Evolutionary conservation across 1,139 yeast genomes (phyloP).

Genomic region (Pichia sp.): DNA sequence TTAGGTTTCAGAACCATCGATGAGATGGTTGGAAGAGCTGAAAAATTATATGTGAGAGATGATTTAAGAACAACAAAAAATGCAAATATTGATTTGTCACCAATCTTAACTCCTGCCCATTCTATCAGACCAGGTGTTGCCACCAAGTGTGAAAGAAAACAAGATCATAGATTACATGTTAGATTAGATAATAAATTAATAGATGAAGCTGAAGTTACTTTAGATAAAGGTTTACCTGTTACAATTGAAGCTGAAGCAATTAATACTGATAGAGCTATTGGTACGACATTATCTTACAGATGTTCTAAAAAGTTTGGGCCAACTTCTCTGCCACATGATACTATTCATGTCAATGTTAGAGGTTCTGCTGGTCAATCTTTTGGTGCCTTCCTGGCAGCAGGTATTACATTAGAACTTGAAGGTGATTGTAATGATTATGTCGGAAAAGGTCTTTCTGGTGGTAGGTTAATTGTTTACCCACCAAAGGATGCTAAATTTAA

Average conservation of each 20-base stretch:
- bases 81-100: conserved; percentile 83
- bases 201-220: conserved; percentile 89
- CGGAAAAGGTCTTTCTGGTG: conserved; percentile 96
- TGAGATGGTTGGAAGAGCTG: conserved; percentile 98
- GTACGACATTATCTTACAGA: conserved; percentile 89
- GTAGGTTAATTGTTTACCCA: conserved; percentile 86
- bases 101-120: conserved; percentile 94
- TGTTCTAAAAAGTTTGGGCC: conserved; percentile 93
- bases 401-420: conserved; percentile 88
- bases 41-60: conserved; percentile 77
- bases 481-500: conserved; percentile 77
- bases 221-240: conserved; percentile 91
- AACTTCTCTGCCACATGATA: conserved; percentile 88
- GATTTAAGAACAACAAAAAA: conserved; percentile 84
- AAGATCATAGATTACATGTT: conserved; percentile 88
- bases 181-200: conserved; percentile 92
- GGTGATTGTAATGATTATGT: conserved; percentile 98
- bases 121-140: conserved; percentile 97
- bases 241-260: conserved; percentile 88
- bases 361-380: conserved; percentile 99
- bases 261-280: conserved; percentile 94
- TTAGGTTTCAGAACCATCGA: conserved; percentile 92
- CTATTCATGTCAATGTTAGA: conserved; percentile 81
- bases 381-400: conserved; percentile 96
- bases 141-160: conserved; percentile 85